phyloP scores from a whole-genome alignment of 345 rosid genomes.

The Salix arbutifolia region DNA sequence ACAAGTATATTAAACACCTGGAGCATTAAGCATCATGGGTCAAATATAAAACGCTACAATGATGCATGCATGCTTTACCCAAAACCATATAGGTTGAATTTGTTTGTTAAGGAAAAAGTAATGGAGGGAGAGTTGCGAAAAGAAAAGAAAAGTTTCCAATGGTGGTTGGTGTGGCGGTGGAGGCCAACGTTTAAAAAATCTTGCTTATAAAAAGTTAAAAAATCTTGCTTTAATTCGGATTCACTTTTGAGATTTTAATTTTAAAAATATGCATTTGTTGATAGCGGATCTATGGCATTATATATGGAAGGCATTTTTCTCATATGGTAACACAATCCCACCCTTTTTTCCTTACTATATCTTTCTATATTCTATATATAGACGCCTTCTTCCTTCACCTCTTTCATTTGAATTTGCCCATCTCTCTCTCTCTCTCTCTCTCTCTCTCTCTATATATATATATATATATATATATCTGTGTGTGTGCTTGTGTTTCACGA shows the following conservation, averaged over 20 bases:
- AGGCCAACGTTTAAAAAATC: not conserved
- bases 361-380: not conserved
- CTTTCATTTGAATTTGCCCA: not conserved
- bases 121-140: not conserved
- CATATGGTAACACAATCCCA: not conserved
- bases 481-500: too few species aligned
- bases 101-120: not conserved
- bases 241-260: not conserved
- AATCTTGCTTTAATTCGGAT: not conserved
- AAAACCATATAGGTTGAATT: not conserved
- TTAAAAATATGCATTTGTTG: not conserved
- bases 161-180: not conserved
- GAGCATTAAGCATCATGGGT: not conserved
- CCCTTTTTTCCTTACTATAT: not conserved
- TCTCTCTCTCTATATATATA: too few species aligned
- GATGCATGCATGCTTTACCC: not conserved
- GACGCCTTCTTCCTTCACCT: not conserved
- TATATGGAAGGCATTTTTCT: not conserved
- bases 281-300: not conserved
- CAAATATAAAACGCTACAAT: not conserved
- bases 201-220: not conserved
- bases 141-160: not conserved
- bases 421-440: not conserved
- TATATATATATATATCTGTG: too few species aligned
- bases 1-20: not conserved